phyloP scores from a whole-genome alignment of 192 early-diverging fungal genomes.

The Backusella circina region DNA sequence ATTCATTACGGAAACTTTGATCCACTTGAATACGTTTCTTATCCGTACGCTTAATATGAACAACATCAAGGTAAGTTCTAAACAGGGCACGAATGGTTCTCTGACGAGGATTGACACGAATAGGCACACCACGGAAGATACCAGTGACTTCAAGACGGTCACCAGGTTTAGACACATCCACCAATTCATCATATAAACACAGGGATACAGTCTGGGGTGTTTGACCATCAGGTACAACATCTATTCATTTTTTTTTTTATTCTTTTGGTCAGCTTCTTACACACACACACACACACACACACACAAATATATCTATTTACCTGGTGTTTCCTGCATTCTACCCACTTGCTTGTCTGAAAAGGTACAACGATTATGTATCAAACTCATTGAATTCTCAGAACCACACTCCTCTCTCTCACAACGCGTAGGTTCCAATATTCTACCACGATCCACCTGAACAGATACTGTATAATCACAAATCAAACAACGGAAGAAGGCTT shows the following conservation, averaged over 20 bases:
- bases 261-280: too few species aligned
- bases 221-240: conserved; percentile 93
- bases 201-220: conserved; percentile 96
- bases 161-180: conserved; percentile 90
- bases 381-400: conserved; percentile 75
- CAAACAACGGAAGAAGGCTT: conserved; percentile 91
- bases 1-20: conserved; percentile 10
- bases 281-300: too few species aligned
- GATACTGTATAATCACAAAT: conserved; percentile 81
- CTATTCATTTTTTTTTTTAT: conserved; percentile 30
- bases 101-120: conserved; percentile 85
- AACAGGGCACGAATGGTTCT: conserved; percentile 88
- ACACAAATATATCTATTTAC: conserved; percentile 35
- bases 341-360: conserved; percentile 94
- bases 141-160: conserved; percentile 94
- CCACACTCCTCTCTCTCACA: conserved; percentile 81
- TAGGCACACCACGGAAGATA: conserved; percentile 90
- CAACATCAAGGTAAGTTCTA: conserved; percentile 93
- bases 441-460: conserved; percentile 83
- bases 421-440: conserved; percentile 77
- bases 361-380: conserved; percentile 92
- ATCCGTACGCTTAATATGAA: conserved; percentile 84
- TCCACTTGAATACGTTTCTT: conserved; percentile 66
- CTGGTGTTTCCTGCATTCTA: conserved; percentile 94
- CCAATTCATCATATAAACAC: conserved; percentile 90